phyloP scores from a whole-genome alignment of 257 asterid genomes.

The Ajuga chamaepitys region DNA sequence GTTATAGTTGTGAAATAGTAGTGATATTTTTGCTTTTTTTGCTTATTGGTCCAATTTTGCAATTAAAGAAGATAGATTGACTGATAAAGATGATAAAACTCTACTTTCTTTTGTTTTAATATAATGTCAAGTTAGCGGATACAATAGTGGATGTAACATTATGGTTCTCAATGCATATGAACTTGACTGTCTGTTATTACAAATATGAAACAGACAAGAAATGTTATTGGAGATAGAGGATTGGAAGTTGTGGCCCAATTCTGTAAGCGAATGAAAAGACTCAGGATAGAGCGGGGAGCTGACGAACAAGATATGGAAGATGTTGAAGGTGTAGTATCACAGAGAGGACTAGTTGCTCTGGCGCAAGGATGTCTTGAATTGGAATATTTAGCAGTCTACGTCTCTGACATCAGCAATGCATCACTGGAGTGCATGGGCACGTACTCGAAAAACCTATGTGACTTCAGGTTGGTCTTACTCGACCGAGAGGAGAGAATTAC shows the following conservation, averaged over 20 bases:
- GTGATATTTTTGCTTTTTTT: neutral
- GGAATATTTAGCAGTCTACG: slow-evolving; percentile 39
- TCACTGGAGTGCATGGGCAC: slow-evolving; percentile 57
- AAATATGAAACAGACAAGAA: slow-evolving; percentile 50
- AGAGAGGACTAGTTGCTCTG: slow-evolving; percentile 39
- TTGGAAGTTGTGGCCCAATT: slow-evolving; percentile 53
- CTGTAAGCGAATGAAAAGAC: slow-evolving; percentile 49
- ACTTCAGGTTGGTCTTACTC: slow-evolving; percentile 75
- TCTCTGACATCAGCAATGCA: slow-evolving; percentile 43
- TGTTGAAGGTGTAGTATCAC: slow-evolving; percentile 44
- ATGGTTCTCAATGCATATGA: neutral
- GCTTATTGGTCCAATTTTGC: neutral
- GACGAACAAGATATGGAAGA: slow-evolving; percentile 46
- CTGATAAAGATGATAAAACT: neutral
- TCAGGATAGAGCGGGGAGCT: slow-evolving; percentile 47
- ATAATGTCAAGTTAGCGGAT: neutral
- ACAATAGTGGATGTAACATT: neutral
- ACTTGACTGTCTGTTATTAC: neutral
- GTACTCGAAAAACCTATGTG: slow-evolving; percentile 46
- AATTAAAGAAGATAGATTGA: neutral
- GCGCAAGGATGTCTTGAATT: slow-evolving; percentile 45
- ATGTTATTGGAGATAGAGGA: slow-evolving; percentile 84
- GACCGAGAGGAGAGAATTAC: slow-evolving; percentile 56
- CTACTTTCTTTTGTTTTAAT: neutral
- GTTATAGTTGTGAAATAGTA: neutral